Conservation (phyloP, 2,329 filamentous ascomycete genomes). For the Colletotrichum cordylinicola region DNA sequence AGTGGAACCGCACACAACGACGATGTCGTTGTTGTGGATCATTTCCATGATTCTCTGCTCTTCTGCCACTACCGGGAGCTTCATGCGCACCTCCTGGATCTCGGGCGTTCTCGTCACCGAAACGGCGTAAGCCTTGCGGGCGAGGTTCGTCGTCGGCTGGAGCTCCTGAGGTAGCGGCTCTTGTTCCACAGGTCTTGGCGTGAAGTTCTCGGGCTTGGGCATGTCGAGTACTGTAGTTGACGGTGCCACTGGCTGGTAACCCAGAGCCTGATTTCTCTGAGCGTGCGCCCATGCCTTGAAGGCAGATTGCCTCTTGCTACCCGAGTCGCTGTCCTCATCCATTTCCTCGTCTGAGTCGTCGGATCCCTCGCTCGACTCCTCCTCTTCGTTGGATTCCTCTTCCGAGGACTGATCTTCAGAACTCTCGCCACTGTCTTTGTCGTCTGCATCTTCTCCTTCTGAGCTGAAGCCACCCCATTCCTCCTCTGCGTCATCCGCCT, state of each 20-base stretch:
- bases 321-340: conserved; percentile 36
- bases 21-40: conserved; percentile 87
- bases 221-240: conserved; percentile 52
- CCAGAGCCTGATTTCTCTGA: conserved; percentile 83
- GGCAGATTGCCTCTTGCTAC: conserved; percentile 57
- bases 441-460: conserved; percentile 17
- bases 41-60: conserved; percentile 99
- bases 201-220: conserved; percentile 66
- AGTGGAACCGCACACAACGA: conserved; percentile 92
- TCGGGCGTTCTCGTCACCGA: conserved; percentile 71
- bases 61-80: conserved; percentile 89
- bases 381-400: conserved; percentile 26
- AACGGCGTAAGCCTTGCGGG: conserved; percentile 79
- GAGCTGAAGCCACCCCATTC: conserved; percentile 28
- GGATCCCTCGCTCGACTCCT: conserved; percentile 24
- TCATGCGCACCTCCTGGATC: conserved; percentile 79
- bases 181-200: conserved; percentile 70
- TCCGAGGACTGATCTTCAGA: conserved; percentile 28
- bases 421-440: background rate
- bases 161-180: conserved; percentile 75
- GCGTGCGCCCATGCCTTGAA: conserved; percentile 95
- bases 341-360: conserved; percentile 31
- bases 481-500: conserved; percentile 29
- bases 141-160: conserved; percentile 61
- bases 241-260: conserved; percentile 58